These are phyloP conservation scores for Microdochium nivale DNA, from an alignment of 2,329 filamentous ascomycete species.

Conservation along the genomic window DNA sequence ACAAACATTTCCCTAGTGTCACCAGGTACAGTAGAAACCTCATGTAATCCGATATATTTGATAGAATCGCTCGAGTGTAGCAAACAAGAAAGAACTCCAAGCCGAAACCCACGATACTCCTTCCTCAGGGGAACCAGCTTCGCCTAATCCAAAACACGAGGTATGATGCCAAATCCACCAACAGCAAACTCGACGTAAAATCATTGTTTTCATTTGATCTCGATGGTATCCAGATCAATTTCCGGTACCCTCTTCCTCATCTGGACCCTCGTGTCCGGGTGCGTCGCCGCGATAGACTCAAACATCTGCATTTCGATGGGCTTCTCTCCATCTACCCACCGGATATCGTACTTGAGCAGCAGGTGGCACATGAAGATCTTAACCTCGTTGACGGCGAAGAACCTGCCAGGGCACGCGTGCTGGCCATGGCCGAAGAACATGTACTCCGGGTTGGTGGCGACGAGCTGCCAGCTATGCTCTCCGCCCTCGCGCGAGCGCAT, in stretches of 20 bases:
- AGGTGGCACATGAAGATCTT: conserved; percentile 20
- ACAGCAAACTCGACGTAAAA: neutral
- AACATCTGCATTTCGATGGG: conserved; percentile 10
- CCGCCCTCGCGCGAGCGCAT: conserved; percentile 18
- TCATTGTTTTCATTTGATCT: conserved; percentile 4
- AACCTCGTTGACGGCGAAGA: conserved; percentile 25
- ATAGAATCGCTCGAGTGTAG: neutral
- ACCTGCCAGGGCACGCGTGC: conserved; percentile 24
- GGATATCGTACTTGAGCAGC: conserved; percentile 23
- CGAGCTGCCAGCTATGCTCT: conserved; percentile 25
- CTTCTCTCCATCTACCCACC: conserved; percentile 15
- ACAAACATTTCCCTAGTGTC: too few relatives aligned
- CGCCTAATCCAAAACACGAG: neutral
- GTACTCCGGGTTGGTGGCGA: conserved; percentile 22
- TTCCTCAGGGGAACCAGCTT: too few relatives aligned
- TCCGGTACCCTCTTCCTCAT: conserved; percentile 15
- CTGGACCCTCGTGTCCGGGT: conserved; percentile 15
- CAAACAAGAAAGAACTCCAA: neutral
- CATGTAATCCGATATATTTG: too few relatives aligned
- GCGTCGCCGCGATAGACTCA: conserved; percentile 9
- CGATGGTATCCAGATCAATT: conserved; percentile 17
- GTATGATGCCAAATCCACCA: neutral
- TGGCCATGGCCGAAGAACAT: conserved; percentile 30
- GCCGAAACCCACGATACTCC: neutral
- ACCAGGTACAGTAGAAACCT: too few relatives aligned